Percentiles rank a stretch among this genome's conserved stretches.
These are phyloP conservation scores for Podospora pseudoanserina DNA, from an alignment of 495 filamentous ascomycete species.

Conservation along the genomic window DNA sequence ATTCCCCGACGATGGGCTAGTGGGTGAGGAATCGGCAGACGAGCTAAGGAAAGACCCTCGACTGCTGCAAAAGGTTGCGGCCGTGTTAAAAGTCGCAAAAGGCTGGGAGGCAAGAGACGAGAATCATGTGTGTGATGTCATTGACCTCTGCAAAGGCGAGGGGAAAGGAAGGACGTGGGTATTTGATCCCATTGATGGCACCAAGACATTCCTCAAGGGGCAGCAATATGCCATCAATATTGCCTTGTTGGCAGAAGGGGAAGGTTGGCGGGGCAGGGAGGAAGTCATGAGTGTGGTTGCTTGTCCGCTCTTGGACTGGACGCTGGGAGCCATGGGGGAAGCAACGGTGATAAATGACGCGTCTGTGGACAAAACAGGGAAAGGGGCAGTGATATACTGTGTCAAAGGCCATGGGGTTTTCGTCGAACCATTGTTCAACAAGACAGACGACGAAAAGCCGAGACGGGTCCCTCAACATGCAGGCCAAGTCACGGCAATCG, in stretches of 20 bases:
- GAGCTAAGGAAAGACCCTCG: conserved; percentile 47
- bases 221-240: conserved; percentile 58
- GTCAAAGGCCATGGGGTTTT: conserved; percentile 54
- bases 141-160: conserved; percentile 45
- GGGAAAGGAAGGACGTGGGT: conserved; percentile 52
- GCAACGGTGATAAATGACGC: conserved; percentile 35
- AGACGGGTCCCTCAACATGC: conserved; percentile 22
- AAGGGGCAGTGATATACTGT: conserved; percentile 55
- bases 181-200: conserved; percentile 71
- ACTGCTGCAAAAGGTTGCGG: conserved; percentile 52
- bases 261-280: neutral
- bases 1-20: conserved; percentile 57
- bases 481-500: conserved; percentile 24
- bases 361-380: conserved; percentile 47
- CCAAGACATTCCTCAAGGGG: conserved; percentile 59
- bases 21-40: conserved; percentile 60
- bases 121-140: conserved; percentile 34
- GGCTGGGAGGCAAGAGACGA: conserved; percentile 16
- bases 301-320: conserved; percentile 48
- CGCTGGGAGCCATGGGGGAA: conserved; percentile 35
- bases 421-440: conserved; percentile 42
- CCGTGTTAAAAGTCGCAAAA: conserved; percentile 30
- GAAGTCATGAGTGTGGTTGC: conserved; percentile 49
- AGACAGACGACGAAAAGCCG: neutral
- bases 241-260: conserved; percentile 36